Percentiles rank a stretch among this genome's conserved stretches.
These are phyloP conservation scores for Echites panduratus DNA, from an alignment of 257 asterid species.

Conservation along the genomic window DNA sequence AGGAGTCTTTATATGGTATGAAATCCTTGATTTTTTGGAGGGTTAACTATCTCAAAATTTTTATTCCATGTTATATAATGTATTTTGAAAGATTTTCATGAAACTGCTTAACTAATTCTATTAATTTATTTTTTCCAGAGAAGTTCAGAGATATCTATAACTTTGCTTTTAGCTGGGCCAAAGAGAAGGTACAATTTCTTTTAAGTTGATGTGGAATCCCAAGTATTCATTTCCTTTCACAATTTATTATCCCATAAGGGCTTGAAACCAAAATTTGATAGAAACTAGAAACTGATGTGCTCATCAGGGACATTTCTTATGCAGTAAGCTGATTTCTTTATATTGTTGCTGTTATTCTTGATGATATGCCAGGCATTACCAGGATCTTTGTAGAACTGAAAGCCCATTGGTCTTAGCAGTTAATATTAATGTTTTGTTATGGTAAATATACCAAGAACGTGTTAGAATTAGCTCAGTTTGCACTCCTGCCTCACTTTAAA, in stretches of 20 bases:
- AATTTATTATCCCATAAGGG: neutral
- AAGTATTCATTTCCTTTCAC: neutral
- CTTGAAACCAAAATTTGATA: neutral
- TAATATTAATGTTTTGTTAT: too few species aligned
- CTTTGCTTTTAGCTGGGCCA: conserved; percentile 99
- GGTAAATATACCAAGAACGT: neutral
- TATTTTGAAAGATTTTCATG: neutral
- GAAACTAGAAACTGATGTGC: neutral
- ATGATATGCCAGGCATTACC: neutral
- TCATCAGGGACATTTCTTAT: neutral
- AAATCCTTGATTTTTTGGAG: neutral
- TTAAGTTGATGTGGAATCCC: neutral
- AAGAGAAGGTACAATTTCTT: conserved; percentile 69
- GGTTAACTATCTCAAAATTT: neutral
- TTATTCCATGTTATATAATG: neutral
- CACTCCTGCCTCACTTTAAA: neutral
- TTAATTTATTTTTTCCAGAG: conserved; percentile 40
- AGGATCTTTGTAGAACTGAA: neutral
- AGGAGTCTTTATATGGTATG: neutral
- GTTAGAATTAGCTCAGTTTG: neutral
- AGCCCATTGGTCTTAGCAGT: neutral
- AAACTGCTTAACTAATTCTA: conserved; percentile 11
- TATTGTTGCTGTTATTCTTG: neutral
- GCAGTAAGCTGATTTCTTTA: neutral
- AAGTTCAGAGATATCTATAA: conserved; percentile 88